Evolutionary conservation across 2,329 filamentous ascomycete species (phyloP).

Genomic region (Microsporum canis): DNA sequence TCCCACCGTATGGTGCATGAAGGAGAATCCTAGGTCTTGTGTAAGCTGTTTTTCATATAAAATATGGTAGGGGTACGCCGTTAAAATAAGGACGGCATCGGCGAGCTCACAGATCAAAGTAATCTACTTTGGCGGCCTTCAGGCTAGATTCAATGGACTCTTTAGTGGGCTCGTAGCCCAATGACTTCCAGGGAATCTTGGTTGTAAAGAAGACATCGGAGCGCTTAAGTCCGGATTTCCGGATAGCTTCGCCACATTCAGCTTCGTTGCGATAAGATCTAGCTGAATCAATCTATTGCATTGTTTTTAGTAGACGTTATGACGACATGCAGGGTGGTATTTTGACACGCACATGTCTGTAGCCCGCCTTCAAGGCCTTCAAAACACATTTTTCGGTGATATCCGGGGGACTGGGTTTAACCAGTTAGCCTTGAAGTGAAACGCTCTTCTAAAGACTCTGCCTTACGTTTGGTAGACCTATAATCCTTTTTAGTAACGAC

Average conservation of each 20-base stretch:
- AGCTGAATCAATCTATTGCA: slow-evolving; percentile 44
- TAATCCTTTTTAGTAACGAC: neutral
- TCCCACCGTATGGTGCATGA: slow-evolving; percentile 31
- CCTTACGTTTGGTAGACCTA: slow-evolving; percentile 33
- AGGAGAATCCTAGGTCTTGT: slow-evolving; percentile 24
- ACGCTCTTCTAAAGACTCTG: neutral
- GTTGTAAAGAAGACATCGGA: slow-evolving; percentile 52
- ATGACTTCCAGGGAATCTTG: slow-evolving; percentile 43
- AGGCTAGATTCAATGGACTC: slow-evolving; percentile 54
- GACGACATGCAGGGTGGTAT: neutral
- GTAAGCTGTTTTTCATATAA: neutral
- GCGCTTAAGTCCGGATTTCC: slow-evolving; percentile 41
- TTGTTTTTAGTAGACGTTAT: neutral
- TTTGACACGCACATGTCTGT: slow-evolving; percentile 40
- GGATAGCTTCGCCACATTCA: slow-evolving; percentile 43
- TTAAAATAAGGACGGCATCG: neutral
- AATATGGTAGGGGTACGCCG: neutral
- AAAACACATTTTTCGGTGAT: slow-evolving; percentile 47
- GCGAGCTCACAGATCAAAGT: slow-evolving; percentile 50
- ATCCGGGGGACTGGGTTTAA: slow-evolving; percentile 39
- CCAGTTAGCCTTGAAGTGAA: neutral
- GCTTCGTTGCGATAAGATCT: slow-evolving; percentile 48
- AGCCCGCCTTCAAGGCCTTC: slow-evolving; percentile 46
- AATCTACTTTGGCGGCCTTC: slow-evolving; percentile 49
- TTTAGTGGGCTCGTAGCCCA: slow-evolving; percentile 55